phyloP scores from a whole-genome alignment of 495 filamentous ascomycete genomes.

The Bombardia bombarda region DNA sequence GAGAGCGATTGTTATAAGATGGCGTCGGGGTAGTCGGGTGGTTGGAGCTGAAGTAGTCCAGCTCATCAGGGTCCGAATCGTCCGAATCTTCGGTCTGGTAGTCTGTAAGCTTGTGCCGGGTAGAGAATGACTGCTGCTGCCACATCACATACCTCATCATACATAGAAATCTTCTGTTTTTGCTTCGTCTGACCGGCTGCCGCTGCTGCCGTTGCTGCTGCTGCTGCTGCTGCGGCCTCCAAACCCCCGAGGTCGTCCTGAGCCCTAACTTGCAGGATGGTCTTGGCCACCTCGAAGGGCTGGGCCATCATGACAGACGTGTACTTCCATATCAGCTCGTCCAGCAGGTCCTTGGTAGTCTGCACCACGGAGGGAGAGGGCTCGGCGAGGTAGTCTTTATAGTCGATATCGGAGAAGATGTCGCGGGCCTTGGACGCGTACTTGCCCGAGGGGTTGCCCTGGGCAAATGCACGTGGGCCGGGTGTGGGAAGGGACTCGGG shows the following conservation, averaged over 20 bases:
- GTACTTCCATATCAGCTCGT: constrained; percentile 83
- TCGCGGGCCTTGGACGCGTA: constrained; percentile 75
- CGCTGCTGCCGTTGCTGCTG: constrained; percentile 13
- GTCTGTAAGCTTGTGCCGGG: background rate
- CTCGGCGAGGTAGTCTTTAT: constrained; percentile 76
- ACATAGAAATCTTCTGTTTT: constrained; percentile 34
- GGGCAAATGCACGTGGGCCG: constrained; percentile 35
- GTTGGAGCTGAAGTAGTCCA: constrained; percentile 72
- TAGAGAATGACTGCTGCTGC: too few relatives aligned
- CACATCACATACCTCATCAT: constrained; percentile 35
- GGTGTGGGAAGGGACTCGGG: constrained; percentile 27
- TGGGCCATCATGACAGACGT: constrained; percentile 76
- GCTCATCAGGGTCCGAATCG: constrained; percentile 65
- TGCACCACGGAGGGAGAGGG: constrained; percentile 64
- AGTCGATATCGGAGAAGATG: constrained; percentile 80
- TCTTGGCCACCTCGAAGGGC: constrained; percentile 96
- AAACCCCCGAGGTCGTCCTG: constrained; percentile 40
- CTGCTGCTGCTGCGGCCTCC: constrained; percentile 16
- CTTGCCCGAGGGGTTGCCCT: constrained; percentile 39
- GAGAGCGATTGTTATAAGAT: constrained; percentile 31
- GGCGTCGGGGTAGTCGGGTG: constrained; percentile 52
- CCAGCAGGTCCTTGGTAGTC: constrained; percentile 61
- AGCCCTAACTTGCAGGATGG: constrained; percentile 68
- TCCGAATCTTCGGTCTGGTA: constrained; percentile 15
- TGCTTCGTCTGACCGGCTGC: constrained; percentile 15